Conservation (phyloP, 2,329 filamentous ascomycete species). For the Chaetomiaceae sp. region DNA sequence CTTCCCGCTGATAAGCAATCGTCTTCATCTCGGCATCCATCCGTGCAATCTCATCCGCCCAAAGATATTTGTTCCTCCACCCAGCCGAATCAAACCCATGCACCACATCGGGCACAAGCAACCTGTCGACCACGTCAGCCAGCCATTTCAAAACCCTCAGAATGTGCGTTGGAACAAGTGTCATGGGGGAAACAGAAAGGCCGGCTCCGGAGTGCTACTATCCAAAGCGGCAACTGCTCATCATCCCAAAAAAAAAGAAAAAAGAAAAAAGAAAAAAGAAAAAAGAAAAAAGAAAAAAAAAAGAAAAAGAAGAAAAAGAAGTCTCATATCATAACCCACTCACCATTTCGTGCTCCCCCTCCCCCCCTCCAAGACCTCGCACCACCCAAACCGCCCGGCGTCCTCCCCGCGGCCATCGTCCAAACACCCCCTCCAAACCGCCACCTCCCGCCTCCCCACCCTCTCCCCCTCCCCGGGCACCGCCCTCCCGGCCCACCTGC, state of each 20-base stretch:
- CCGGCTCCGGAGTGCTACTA: no score
- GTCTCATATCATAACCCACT: no score
- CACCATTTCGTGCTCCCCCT: conserved; percentile 28
- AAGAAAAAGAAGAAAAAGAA: no score
- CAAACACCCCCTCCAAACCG: conserved; percentile 5
- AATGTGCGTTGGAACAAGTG: no score
- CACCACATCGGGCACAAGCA: conserved; percentile 32
- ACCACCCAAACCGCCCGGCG: conserved; percentile 28
- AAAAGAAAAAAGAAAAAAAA: no score
- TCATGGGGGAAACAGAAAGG: no score
- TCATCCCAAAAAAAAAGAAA: no score
- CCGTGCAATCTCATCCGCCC: conserved; percentile 31
- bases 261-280: no score
- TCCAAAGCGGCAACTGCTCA: no score
- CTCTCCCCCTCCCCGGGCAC: conserved; percentile 26
- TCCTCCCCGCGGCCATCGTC: conserved; percentile 15
- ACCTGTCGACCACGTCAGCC: no score
- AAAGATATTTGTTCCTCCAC: conserved; percentile 20
- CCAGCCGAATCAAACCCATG: conserved; percentile 30
- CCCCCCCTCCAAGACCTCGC: conserved; percentile 17
- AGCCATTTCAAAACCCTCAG: no score
- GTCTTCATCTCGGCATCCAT: conserved; percentile 34
- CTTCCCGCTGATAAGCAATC: conserved; percentile 24
- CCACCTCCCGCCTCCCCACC: conserved; percentile 29
- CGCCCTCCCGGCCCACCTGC: conserved; percentile 31